Base-by-base conservation (phyloP, 345 rosid genomes). In the Streptanthus diversifolius region DNA sequence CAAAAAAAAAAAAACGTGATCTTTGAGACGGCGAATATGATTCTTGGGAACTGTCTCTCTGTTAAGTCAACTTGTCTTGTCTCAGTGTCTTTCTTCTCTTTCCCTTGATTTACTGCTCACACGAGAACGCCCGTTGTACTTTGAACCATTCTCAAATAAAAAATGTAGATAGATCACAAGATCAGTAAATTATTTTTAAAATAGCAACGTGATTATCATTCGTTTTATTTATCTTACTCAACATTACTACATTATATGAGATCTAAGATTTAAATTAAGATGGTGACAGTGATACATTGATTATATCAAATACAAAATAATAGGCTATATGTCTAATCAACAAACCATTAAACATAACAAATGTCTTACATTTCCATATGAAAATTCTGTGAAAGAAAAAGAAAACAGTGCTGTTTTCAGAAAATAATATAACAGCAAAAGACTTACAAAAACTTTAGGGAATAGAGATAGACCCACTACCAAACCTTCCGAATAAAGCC, bases 401-500 rank as follows among this genome's bases (percentile, higher is more conserved):
- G 11, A 27, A 17, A 53, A 29, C 0, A 27, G 1, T 2, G 5
- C 0, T 51, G 17, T n/a, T 27, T 27, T 53, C 11, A n/a, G 21
- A 30, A 53, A n/a, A 29, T 7, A 43, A n/a, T 1, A 14, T 1
- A 25, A 4, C 27, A 25, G 27, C 27, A 55, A 30, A 58, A 62
- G 57, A 64, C 5, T 15, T 27, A 1, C 15, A 18, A 1, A 25
- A 17, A 25, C 7, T 24, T 14, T 37, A 15, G 27, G 24, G 32
- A 27, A 36, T 0, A 40, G 5, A 39, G 7, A 73, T 17, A 39
- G 80, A 65, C 76, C 13, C 39, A 51, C 39, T 8, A 77, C 68
- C 76, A 70, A 77, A 64, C 72, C 67, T 56, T 71, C 33, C 30
- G 4, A 19, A 63, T 47, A 71, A 77, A 77, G 73, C 80, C 76